Evolutionary conservation across 106 monocot species (phyloP).

Genomic region (Dendrobium officinale): DNA sequence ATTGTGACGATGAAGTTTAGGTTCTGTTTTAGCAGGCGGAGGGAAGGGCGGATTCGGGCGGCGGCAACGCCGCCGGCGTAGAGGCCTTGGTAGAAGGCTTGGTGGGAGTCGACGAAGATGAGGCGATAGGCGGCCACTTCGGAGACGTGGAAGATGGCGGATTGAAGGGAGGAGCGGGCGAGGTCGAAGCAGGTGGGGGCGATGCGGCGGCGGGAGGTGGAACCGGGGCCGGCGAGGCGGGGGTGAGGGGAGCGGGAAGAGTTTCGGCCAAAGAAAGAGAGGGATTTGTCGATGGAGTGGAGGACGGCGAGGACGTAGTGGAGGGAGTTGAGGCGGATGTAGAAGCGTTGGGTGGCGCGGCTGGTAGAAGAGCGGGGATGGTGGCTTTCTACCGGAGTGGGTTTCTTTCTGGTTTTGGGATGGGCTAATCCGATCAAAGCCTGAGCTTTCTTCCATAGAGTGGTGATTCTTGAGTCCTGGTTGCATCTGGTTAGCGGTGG

Average conservation of each 20-base stretch:
- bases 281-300: constrained; percentile 35
- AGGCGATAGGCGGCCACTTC: constrained; percentile 30
- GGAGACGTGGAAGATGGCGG: constrained; percentile 28
- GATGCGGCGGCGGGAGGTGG: constrained; percentile 4
- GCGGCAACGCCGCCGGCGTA: constrained; percentile 6
- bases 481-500: constrained; percentile 51
- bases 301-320: constrained; percentile 30
- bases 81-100: constrained; percentile 19
- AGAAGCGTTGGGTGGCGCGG: constrained; percentile 35
- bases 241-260: neutral
- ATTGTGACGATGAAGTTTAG: constrained; percentile 18
- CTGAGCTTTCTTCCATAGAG: constrained; percentile 31
- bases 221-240: neutral
- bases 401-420: neutral
- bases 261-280: constrained; percentile 10
- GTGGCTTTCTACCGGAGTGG: neutral
- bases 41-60: constrained; percentile 8
- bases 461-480: constrained; percentile 35
- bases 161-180: constrained; percentile 25
- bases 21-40: constrained; percentile 22
- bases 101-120: constrained; percentile 22
- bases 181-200: constrained; percentile 18
- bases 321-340: constrained; percentile 41
- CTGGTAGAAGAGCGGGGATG: constrained; percentile 19
- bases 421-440: neutral